These are phyloP conservation scores for Rhypophila decipiens DNA, from an alignment of 495 filamentous ascomycete genomes.

Conservation along the genomic window DNA sequence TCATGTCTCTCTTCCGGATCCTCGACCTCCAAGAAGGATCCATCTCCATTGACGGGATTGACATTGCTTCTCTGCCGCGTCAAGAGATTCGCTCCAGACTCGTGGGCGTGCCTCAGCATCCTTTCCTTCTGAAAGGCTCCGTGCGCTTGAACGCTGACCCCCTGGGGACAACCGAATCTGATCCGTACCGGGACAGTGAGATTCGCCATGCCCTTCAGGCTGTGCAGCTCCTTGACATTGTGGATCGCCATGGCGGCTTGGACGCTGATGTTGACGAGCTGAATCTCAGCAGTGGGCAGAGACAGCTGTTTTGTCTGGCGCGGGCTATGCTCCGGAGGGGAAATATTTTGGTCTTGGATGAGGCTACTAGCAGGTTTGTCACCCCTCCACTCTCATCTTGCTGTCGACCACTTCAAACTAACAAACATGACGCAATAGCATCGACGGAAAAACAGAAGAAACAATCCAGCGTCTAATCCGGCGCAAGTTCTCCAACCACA, in stretches of 20 bases:
- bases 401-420: neutral
- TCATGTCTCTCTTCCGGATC: constrained; percentile 31
- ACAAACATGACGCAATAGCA: constrained; percentile 8
- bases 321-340: constrained; percentile 46
- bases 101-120: constrained; percentile 41
- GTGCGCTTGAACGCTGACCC: constrained; percentile 45
- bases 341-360: constrained; percentile 23
- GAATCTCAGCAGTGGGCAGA: constrained; percentile 41
- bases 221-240: constrained; percentile 33
- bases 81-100: constrained; percentile 27
- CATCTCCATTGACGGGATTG: constrained; percentile 31
- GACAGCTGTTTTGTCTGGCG: constrained; percentile 57
- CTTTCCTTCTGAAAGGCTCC: constrained; percentile 36
- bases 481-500: constrained; percentile 29
- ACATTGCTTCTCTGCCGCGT: constrained; percentile 27
- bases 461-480: constrained; percentile 23
- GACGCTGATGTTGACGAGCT: constrained; percentile 30
- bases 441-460: constrained; percentile 27
- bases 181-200: no score
- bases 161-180: constrained; percentile 17
- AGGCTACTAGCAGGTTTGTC: constrained; percentile 23
- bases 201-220: constrained; percentile 31
- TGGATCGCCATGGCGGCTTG: constrained; percentile 34
- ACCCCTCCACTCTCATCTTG: neutral
- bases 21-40: constrained; percentile 21